Evolutionary conservation across 2,329 filamentous ascomycete genomes (phyloP).

Genomic region (Claviceps capensis): DNA sequence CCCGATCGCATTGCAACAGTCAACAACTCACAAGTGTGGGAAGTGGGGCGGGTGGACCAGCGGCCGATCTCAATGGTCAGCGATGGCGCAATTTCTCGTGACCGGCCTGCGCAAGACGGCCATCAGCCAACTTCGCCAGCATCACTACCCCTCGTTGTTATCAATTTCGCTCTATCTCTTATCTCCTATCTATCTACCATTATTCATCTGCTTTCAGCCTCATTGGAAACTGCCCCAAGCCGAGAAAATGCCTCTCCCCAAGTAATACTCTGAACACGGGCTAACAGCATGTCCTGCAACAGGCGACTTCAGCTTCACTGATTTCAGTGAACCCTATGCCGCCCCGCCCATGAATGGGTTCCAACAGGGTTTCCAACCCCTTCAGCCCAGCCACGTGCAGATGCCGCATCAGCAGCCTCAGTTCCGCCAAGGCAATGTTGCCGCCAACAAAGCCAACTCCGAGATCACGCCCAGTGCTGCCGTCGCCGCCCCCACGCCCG

Average conservation of each 20-base stretch:
- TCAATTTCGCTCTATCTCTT: not conserved
- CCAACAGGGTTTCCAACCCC: constrained; percentile 31
- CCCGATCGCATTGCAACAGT: constrained; percentile 8
- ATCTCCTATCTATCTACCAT: not conserved
- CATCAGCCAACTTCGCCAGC: not conserved
- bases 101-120: constrained; percentile 22
- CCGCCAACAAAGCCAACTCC: constrained; percentile 32
- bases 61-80: constrained; percentile 28
- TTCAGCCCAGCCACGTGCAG: constrained; percentile 35
- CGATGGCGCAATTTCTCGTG: constrained; percentile 52
- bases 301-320: constrained; percentile 45
- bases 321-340: constrained; percentile 38
- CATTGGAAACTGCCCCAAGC: not conserved
- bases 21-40: constrained; percentile 10
- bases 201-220: not conserved
- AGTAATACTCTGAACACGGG: not conserved
- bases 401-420: constrained; percentile 24
- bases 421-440: constrained; percentile 16
- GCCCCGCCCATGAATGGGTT: constrained; percentile 33
- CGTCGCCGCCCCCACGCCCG: not conserved
- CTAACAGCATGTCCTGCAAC: constrained; percentile 24
- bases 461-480: constrained; percentile 23
- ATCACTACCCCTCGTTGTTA: not conserved
- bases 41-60: constrained; percentile 9
- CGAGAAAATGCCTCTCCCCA: not conserved